phyloP scores from a whole-genome alignment of 2,329 filamentous ascomycete species.

The Pseudohalonectria lignicola region DNA sequence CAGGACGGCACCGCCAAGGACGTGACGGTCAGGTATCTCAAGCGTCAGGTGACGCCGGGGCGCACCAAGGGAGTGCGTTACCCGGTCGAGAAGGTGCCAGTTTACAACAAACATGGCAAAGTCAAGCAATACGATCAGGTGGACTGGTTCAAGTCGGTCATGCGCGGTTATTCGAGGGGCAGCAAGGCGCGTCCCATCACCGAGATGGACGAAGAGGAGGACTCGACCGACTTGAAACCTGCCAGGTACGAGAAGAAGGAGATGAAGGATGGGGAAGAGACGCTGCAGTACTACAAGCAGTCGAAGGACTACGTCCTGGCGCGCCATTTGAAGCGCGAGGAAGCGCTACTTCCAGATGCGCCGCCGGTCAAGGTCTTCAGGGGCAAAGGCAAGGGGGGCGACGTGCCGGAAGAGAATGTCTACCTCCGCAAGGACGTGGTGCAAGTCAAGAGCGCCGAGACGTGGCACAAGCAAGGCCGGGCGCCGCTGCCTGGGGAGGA shows the following conservation, averaged over 20 bases:
- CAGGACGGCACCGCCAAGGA: constrained; percentile 86
- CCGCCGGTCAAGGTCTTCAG: constrained; percentile 64
- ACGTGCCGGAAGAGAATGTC: constrained; percentile 66
- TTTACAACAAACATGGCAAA: constrained; percentile 69
- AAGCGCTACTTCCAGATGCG: constrained; percentile 64
- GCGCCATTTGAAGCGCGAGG: constrained; percentile 81
- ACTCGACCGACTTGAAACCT: constrained; percentile 64
- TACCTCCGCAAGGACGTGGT: constrained; percentile 72
- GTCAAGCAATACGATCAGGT: constrained; percentile 65
- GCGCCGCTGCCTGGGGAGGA: constrained; percentile 58
- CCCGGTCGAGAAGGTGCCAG: constrained; percentile 65
- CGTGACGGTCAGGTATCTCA: constrained; percentile 84
- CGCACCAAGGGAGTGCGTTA: constrained; percentile 81
- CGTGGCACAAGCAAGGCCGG: constrained; percentile 94
- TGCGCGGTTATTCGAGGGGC: constrained; percentile 58
- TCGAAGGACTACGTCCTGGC: constrained; percentile 78
- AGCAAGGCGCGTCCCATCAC: constrained; percentile 43
- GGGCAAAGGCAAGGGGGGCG: constrained; percentile 62
- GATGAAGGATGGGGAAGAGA: constrained; percentile 65
- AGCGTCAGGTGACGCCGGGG: constrained; percentile 70
- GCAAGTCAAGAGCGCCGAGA: constrained; percentile 81
- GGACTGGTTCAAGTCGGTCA: constrained; percentile 80
- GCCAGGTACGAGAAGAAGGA: constrained; percentile 63
- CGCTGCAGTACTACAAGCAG: constrained; percentile 77
- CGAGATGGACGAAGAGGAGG: constrained; percentile 67